A percentile compares a stretch with the other conserved stretches of the same genome.
phyloP scores from a whole-genome alignment of 2,329 filamentous ascomycete genomes.

The Aspergillaceae sp. region DNA sequence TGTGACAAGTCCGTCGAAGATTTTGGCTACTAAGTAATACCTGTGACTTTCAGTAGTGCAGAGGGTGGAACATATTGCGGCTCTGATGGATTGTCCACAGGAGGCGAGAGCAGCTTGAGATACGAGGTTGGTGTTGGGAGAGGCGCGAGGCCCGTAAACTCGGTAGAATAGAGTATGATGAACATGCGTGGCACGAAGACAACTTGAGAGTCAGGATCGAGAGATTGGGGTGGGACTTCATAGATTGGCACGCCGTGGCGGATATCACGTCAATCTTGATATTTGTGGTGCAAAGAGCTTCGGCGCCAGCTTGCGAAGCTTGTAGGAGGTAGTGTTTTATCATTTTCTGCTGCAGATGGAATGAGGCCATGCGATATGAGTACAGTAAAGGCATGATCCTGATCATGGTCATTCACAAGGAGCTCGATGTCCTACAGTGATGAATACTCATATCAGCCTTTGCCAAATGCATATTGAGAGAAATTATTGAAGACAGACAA shows the following conservation, averaged over 20 bases:
- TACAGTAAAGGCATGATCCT: neutral
- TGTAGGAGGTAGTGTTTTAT: neutral
- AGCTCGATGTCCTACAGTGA: neutral
- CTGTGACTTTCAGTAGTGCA: neutral
- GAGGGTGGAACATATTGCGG: neutral
- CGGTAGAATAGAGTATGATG: neutral
- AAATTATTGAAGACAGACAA: neutral
- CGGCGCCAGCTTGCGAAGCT: neutral
- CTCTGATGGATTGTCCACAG: neutral
- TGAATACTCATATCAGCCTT: neutral
- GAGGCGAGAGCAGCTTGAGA: neutral
- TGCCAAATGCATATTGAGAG: neutral
- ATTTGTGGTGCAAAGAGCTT: neutral
- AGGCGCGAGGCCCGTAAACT: neutral
- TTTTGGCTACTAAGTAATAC: too few species aligned
- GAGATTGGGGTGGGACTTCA: neutral
- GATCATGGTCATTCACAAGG: neutral
- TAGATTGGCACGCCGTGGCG: neutral
- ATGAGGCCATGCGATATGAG: neutral
- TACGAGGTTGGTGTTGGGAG: neutral
- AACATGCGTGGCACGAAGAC: neutral
- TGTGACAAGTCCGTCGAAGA: neutral
- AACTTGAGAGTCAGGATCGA: neutral
- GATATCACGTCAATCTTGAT: neutral
- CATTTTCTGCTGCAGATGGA: neutral